Conservation (phyloP, 169 alveolate species). For the Plasmodium vinckei region DNA sequence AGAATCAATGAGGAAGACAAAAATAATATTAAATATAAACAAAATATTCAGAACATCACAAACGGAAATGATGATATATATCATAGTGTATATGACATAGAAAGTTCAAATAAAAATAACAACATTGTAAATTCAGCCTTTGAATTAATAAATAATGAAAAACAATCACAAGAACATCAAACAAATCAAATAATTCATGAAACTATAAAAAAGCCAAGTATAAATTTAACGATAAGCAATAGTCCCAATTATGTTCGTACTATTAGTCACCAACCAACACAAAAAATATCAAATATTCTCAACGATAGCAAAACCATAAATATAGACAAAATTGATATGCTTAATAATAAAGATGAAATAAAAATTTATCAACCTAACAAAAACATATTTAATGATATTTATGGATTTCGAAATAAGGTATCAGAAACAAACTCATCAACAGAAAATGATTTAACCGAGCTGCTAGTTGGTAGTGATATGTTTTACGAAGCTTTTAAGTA, state of each 20-base stretch:
- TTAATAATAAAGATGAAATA: constrained; percentile 5
- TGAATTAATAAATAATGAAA: neutral
- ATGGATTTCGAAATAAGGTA: constrained; percentile 47
- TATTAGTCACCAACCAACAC: too few relatives aligned
- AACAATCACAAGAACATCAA: neutral
- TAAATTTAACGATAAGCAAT: constrained; percentile 18
- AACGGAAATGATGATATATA: constrained; percentile 6
- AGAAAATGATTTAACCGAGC: constrained; percentile 30
- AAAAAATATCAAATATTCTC: too few relatives aligned
- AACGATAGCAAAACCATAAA: neutral
- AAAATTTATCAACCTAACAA: constrained; percentile 42
- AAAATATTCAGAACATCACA: neutral
- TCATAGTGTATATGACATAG: constrained; percentile 9
- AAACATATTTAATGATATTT: constrained; percentile 38
- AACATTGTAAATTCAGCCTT: neutral
- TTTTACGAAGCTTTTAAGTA: constrained; percentile 71
- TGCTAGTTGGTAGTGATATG: constrained; percentile 24
- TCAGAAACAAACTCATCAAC: constrained; percentile 42
- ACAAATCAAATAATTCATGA: neutral
- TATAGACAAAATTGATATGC: neutral
- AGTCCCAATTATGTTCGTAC: neutral
- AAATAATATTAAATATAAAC: neutral
- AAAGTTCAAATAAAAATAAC: constrained; percentile 13
- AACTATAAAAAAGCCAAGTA: constrained; percentile 32
- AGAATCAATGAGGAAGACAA: neutral